These are phyloP conservation scores for Candida caryicola DNA, from an alignment of 805 yeast species.

Conservation along the genomic window DNA sequence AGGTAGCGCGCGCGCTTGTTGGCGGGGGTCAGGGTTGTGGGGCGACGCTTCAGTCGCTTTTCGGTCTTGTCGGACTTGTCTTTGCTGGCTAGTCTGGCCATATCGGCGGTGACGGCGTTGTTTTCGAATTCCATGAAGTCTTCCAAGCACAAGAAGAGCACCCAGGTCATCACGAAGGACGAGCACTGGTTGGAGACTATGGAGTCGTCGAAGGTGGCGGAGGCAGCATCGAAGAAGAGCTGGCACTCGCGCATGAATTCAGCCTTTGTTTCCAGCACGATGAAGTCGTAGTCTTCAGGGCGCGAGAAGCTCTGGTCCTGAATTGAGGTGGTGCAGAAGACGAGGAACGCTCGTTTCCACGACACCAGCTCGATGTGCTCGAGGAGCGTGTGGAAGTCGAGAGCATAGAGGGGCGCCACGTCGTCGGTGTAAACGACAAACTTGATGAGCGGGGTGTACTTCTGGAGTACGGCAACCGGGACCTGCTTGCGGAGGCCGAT, in stretches of 20 bases:
- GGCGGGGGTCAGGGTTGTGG: too few species aligned
- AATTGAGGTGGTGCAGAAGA: conserved; percentile 29
- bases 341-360: conserved; percentile 37
- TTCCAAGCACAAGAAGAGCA: conserved; percentile 30
- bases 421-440: conserved; percentile 27
- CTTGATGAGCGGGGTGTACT: conserved; percentile 34
- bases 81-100: not conserved
- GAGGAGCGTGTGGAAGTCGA: conserved; percentile 19
- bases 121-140: conserved; percentile 32
- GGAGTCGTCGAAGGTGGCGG: conserved; percentile 29
- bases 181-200: conserved; percentile 13
- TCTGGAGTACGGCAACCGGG: conserved; percentile 26
- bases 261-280: conserved; percentile 18
- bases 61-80: too few species aligned
- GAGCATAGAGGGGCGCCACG: conserved; percentile 22
- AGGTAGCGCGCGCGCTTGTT: conserved; percentile 37
- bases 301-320: conserved; percentile 37
- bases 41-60: too few species aligned
- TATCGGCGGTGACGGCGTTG: conserved; percentile 17
- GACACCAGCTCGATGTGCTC: conserved; percentile 28
- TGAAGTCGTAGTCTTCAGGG: conserved; percentile 31
- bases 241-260: conserved; percentile 25
- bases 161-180: conserved; percentile 30
- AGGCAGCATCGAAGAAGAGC: conserved; percentile 31
- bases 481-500: conserved; percentile 23